Evolutionary conservation across 768 basidiomycete genomes (phyloP), one percentile per base, ranked within the genome.

Genomic region (Boletus huronensis): DNA sequence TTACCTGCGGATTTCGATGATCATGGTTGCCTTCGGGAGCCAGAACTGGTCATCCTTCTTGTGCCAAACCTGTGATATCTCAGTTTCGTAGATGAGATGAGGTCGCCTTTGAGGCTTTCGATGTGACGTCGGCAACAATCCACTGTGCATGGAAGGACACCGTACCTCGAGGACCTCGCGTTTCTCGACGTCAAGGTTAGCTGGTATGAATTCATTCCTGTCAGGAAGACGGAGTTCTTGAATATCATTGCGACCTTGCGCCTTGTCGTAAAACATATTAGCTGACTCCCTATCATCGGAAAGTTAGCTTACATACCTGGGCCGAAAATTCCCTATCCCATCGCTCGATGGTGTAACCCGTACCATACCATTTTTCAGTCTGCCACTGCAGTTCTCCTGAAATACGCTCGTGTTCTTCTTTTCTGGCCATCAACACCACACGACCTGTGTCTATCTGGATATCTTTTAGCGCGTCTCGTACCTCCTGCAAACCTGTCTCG

Each of bases 31-130:
- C 65, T 90, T 92, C 0, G 97, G 97, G 10, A 96, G 83, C 89
- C 93, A 96, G 76, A 97, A 99, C 56, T 78, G 82, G 70, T 99
- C 96, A 68, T 99, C 97, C 67, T 94, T 94, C 77, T 99, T 99
- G 73, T 94, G 83, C 95, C 96, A 99, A 3, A 98, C 73, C 13
- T 85, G 79, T 5, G 87, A 88, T 26, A 87, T 62, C 0, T 81
- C 73, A 0, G 84, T 89, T 69, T 94, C 81, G 31, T 82, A 75
- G 52, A 98, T 81, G 55, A 94, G 79, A 55, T 80, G 75, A 4
- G 96, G 95, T 13, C 89, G 80, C 55, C 80, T 82, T 54, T 79
- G 71, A 26, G 90, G 88, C 92, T 96, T 64, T 55, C 47, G 29
- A 55, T 45, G 34, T 40, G 45, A 52, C 23, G 23, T 56, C n/a